Percentiles rank a stretch among this genome's conserved stretches.
Evolutionary conservation across 331 rosid genomes (phyloP).

Genomic region (Malus hybrid): DNA sequence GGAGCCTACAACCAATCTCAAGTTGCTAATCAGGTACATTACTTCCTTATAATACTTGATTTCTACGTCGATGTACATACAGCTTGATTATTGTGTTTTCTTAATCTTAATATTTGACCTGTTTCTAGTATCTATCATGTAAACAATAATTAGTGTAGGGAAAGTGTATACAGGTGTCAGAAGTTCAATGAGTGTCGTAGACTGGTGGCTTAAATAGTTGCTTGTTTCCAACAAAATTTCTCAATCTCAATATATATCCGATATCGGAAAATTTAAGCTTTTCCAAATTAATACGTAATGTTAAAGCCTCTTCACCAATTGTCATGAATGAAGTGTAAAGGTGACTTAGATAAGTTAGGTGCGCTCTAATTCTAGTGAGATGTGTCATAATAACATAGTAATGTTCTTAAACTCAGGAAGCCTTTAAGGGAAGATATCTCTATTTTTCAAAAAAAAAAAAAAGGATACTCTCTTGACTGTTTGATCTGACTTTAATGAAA

Average conservation of each 20-base stretch:
- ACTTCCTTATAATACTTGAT: background rate
- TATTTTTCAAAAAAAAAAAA: too few species aligned
- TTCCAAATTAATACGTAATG: background rate
- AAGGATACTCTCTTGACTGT: too few species aligned
- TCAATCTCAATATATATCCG: background rate
- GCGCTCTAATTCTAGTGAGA: background rate
- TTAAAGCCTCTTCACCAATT: background rate
- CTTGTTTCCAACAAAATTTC: background rate
- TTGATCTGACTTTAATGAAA: too few species aligned
- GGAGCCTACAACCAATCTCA: constrained; percentile 43
- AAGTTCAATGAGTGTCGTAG: background rate
- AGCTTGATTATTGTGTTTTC: too few species aligned
- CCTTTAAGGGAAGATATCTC: too few species aligned
- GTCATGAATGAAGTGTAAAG: background rate
- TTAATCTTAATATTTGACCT: too few species aligned
- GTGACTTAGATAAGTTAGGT: background rate
- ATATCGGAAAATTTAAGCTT: background rate
- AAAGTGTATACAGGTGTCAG: background rate
- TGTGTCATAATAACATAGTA: too few species aligned
- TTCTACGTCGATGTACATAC: background rate
- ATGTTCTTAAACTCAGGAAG: too few species aligned
- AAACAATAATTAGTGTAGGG: background rate
- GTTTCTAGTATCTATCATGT: too few species aligned
- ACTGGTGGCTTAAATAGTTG: background rate
- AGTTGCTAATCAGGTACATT: constrained; percentile 24